phyloP scores from a whole-genome alignment of 331 rosid species.

The Quercus lobata region DNA sequence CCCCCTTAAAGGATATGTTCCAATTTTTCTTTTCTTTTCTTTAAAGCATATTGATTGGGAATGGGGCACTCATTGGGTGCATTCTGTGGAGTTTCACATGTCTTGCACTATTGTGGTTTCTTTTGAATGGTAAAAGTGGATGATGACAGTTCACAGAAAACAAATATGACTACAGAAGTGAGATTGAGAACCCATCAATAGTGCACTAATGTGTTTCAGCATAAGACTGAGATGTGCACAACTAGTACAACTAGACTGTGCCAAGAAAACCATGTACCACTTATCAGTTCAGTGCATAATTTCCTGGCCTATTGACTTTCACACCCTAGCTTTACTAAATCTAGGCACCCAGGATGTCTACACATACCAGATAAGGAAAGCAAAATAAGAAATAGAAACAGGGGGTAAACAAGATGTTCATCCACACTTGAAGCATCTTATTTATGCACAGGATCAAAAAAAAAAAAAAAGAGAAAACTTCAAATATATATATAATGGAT shows the following conservation, averaged over 20 bases:
- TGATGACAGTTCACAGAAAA: not conserved
- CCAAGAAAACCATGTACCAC: not conserved
- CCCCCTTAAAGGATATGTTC: no score
- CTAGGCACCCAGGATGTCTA: not conserved
- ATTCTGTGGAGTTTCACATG: not conserved
- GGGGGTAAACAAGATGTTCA: not conserved
- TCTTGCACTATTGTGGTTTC: constrained; percentile 1
- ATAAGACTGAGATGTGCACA: not conserved
- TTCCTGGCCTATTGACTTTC: not conserved
- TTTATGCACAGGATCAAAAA: not conserved
- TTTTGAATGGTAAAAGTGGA: not conserved
- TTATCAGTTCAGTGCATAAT: not conserved
- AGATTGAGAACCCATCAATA: not conserved
- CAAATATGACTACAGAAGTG: not conserved
- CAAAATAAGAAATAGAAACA: not conserved
- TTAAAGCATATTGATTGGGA: not conserved
- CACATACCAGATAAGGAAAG: not conserved
- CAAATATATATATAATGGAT: not conserved
- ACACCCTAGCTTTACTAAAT: not conserved
- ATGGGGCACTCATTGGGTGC: not conserved
- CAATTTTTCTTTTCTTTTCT: no score
- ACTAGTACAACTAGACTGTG: not conserved
- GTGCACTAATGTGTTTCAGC: not conserved
- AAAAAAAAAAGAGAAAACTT: not conserved
- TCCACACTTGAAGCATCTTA: not conserved